Conservation (phyloP, 192 early-diverging fungal genomes). For the Coemansia guatemalensis region DNA sequence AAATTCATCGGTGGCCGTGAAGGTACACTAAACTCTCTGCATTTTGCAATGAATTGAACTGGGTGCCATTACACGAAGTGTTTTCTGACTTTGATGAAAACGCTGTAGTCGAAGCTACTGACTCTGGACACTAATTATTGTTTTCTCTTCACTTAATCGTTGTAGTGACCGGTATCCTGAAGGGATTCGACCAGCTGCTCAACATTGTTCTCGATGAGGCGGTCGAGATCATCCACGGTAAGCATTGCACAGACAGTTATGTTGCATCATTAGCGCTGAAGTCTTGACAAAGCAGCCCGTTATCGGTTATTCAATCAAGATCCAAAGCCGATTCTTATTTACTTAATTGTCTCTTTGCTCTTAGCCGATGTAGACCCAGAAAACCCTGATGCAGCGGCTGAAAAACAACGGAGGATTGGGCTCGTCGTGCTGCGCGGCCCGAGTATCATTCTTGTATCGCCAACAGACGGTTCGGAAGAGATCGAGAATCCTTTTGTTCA, state of each 20-base stretch:
- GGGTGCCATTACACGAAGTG: too few relatives aligned
- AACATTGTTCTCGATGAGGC: conserved; percentile 96
- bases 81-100: too few relatives aligned
- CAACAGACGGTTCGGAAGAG: conserved; percentile 84
- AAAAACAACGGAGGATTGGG: conserved; percentile 70
- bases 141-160: neutral
- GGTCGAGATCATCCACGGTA: conserved; percentile 77
- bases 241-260: conserved; percentile 1
- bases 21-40: conserved; percentile 57
- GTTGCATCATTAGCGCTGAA: too few relatives aligned
- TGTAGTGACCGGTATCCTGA: conserved; percentile 84
- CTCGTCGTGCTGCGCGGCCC: conserved; percentile 89
- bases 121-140: too few relatives aligned
- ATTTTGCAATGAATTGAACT: too few relatives aligned
- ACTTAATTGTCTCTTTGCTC: neutral
- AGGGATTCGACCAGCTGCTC: conserved; percentile 89
- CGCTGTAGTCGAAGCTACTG: too few relatives aligned
- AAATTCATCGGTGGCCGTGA: conserved; percentile 93
- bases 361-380: conserved; percentile 22
- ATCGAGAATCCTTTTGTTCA: conserved; percentile 88
- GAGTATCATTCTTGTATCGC: conserved; percentile 86
- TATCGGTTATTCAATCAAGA: too few relatives aligned
- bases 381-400: conserved; percentile 15
- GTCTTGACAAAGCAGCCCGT: too few relatives aligned
- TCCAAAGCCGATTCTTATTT: neutral